Base-by-base conservation (phyloP, 352 stramenopile genomes). In the Phytophthora sp. region DNA sequence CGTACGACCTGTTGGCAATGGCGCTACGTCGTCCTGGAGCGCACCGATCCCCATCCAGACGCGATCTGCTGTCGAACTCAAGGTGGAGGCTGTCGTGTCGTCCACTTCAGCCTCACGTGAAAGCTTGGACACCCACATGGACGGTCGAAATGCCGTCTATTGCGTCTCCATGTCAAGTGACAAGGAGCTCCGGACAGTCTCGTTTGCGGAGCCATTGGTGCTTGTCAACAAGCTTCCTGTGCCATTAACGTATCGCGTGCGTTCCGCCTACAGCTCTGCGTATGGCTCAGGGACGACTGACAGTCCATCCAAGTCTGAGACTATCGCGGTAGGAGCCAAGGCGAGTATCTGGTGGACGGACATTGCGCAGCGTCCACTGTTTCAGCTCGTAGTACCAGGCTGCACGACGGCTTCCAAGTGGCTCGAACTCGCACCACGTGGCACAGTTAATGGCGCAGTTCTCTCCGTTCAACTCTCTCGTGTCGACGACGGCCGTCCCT, bases 191-290 rank as follows among this genome's bases (percentile, higher is more conserved):
- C 81, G 85, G 1, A 69, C 84, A 18, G 80, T 95, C 18, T 73
- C 73, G 11, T 69, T 95, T 31, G 78, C 73, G 3, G 84, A 95
- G 47, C 84, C 87, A 7, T 79, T 94, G 41, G 75, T 86, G n/a
- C 46, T 95, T 5, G 69, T 93, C 4, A 95, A 95, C 47, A 95
- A 95, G 56, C 74, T 93, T 1, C 85, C 87, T 3, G 79, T 93
- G 11, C 65, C 75, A n/a, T 16, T 95, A 13, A 73, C 71, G 21
- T 95, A 79, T 36, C 72, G 77, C 36, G 69, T 88, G 6, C 77
- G 76, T 27, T 89, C 78, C 24, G 60, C 79, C 0, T 73, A 62
- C 41, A 73, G 71, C 51, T 76, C 71, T 46, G 66, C 66, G 1
- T 75, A 79, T 23, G 76, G 66, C n/a, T 73, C 36, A 6, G 62